Evolutionary conservation across 352 stramenopile genomes (phyloP), one percentile per base, ranked within the genome.

Genomic region (Globisporangium barbulae): DNA sequence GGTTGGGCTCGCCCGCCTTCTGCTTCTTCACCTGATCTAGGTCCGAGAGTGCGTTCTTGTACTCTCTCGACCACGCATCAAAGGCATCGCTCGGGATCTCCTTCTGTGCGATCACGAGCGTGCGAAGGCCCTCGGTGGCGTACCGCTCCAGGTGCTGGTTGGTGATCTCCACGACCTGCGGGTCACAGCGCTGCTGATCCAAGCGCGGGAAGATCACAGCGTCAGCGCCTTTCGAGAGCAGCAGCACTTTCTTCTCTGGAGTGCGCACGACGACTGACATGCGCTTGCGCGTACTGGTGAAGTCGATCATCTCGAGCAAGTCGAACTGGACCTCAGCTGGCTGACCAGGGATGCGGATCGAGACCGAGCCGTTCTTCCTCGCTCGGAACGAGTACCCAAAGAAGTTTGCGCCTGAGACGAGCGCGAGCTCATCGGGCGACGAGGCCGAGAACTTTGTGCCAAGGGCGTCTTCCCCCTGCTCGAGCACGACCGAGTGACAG

Each of bases 241-340:
- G 53, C 67, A 93, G 59, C 2, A 94, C 68, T 9, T 79, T 75
- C 45, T 80, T 78, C 47, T 90, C 82, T 0, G 79, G 78, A 0
- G 81, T 86, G 42, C 94, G 79, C 13, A 99, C 85, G n/a, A 99
- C 73, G 21, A 99, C 96, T 5, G 94, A 99, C 97, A 99, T 99
- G 56, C 98, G 81, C 76, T 99, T 99, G 31, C 97, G 81, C n/a
- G 97, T 90, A 55, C 91, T 98, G 56, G 98, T 97, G 74, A 99
- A 99, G 64, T 99, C 97, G 68, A 99, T 98, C 62, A 99, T 89
- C 47, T 98, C 93, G 42, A 99, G 79, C 31, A 98, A 72, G 37
- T 93, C 77, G 59, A 90, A 97, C n/a, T 76, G 64, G 2, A 85
- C 66, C 19, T 87, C 82, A 25, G 72, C 31, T 13, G 58, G 53